Base-by-base conservation (phyloP, 2,329 filamentous ascomycete genomes). In the Aureobasidium sp. region DNA sequence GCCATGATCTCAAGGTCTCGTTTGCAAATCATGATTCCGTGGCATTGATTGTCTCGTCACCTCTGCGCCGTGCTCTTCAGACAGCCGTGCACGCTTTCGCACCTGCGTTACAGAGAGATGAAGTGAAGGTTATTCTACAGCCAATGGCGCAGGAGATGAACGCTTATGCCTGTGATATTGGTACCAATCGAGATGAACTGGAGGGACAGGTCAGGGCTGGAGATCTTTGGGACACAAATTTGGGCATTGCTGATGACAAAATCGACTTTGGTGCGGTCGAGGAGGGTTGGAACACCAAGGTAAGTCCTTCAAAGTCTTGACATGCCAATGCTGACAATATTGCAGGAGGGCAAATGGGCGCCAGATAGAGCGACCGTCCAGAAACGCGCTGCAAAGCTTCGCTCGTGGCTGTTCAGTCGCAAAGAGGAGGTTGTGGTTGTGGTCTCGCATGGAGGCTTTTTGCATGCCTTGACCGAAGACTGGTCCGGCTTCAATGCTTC, bases 381-480 rank as follows among this genome's bases (percentile, higher is more conserved):
- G 65, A 77, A 75, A 39, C 78, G 89, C n/a, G 88, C 88, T 0
- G 75, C 76, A n/a, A 79, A 78, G 32, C 84, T 85, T 5, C 78
- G 90, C 42, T 67, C 76, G 10, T 86, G 82, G 75, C 71, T 94
- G 41, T 76, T 75, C 67, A 68, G 66, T 10, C 69, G 77, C 25
- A 75, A 75, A 4, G 81, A 83, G 67, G 85, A 89, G 67, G 82
- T 92, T 67, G 83, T 96, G 29, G 84, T 87, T 0, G 80, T 91
- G 2, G 90, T 95, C 7, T 88, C 89, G 4, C 91, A 96, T 69
- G 91, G 91, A 1, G 89, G 88, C 0, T 89, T 92, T 67, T 72
- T 96, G 68, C 91, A 96, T 72, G 95, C 90, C 68, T 76, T 96
- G 65, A 94, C 90, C 0, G 84, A 91, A 66, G 91, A 96, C 69